Base-by-base conservation (phyloP, 1,139 yeast genomes). In the Chernovozyma aurita region DNA sequence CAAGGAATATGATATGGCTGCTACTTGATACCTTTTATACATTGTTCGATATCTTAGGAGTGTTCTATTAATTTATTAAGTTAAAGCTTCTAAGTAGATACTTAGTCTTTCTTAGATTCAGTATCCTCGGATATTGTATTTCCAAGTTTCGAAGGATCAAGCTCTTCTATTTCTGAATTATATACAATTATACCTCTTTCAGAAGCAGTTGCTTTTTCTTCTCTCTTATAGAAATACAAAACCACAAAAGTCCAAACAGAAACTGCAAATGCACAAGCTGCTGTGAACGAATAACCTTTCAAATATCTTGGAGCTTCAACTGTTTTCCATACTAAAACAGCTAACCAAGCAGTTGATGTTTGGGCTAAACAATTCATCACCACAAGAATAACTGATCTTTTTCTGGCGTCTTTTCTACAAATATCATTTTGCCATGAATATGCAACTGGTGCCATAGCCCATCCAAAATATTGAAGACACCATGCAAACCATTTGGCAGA, bases 201-300 rank as follows among this genome's bases (percentile, higher is more conserved):
- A 33, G 57, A 55, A 11, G 85, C 81, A 39, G 65, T 50, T 34
- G 54, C 55, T 40, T 70, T 65, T 50, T 80, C 86, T 37, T 77
- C 74, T 33, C 67, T 66, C 55, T 80, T 80, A 61, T 78, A 80
- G 42, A 76, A 65, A 48, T 63, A 73, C 43, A 78, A 64, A 5
- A 76, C 81, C 6, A 75, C 61, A 35, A 75, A 57, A 0, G 82
- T 71, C 81, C 82, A 75, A 4, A 68, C 36, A 21, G 65, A 53
- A 46, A 78, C 69, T n/a, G 72, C 57, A 29, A 67, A 65, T 3
- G 78, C 80, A 43, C 72, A 59, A 27, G 70, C 46, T 12, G 82
- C 80, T 5, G 82, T 73, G 49, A 68, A 77, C 2, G 69, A 50
- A 41, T 45, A 65, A 25, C 73, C 73, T 45, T 64, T 65, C 35